These are phyloP conservation scores for Eragrostis curvula DNA, from an alignment of 176 grass and related monocot species.

Conservation along the genomic window DNA sequence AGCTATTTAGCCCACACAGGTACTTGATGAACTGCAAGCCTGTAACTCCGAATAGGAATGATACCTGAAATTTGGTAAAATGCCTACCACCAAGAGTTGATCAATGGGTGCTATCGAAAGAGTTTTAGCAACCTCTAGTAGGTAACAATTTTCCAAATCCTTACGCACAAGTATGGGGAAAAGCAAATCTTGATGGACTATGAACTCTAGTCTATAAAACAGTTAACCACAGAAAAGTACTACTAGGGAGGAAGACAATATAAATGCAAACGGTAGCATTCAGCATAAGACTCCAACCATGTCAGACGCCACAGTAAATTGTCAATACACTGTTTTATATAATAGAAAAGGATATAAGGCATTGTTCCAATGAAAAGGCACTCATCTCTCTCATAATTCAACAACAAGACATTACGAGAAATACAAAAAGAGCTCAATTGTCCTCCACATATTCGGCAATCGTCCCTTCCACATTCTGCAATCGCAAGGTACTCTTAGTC, in stretches of 20 bases:
- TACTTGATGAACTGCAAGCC: neutral
- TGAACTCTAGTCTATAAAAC: constrained; percentile 3
- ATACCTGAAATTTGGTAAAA: neutral
- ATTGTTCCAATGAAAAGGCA: neutral
- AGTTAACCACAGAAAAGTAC: neutral
- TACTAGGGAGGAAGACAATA: neutral
- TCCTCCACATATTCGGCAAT: neutral
- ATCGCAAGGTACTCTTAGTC: neutral
- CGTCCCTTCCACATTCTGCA: neutral
- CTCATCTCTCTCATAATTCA: constrained; percentile 14
- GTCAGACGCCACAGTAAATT: neutral
- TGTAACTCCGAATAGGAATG: neutral
- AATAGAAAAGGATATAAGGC: neutral
- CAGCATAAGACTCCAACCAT: neutral
- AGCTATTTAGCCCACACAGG: neutral
- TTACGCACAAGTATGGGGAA: neutral
- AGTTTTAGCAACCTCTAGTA: neutral
- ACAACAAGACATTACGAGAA: neutral
- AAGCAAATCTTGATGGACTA: neutral
- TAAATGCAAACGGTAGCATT: neutral
- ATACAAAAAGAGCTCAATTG: neutral
- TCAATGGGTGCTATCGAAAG: neutral
- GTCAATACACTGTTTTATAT: neutral
- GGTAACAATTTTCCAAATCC: neutral
- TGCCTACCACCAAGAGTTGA: neutral